Evolutionary conservation across 2,329 filamentous ascomycete genomes (phyloP).

Genomic region (Emericellopsis atlantica): DNA sequence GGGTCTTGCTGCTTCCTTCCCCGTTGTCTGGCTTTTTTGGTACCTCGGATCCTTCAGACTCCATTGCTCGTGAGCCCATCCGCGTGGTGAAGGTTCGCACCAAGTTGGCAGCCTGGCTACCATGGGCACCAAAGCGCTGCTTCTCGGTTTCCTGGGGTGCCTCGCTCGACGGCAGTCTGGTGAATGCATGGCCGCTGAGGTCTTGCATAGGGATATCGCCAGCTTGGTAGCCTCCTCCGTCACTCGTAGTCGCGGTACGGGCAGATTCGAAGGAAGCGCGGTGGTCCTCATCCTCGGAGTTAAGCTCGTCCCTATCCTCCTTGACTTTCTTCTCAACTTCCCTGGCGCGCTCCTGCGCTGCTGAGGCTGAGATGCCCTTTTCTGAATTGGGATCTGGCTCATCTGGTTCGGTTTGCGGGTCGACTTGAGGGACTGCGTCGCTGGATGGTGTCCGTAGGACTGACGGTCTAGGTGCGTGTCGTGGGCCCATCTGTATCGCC

Average conservation of each 20-base stretch:
- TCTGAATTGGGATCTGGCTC: conserved; percentile 13
- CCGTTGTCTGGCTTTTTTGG: not conserved
- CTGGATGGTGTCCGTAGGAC: conserved; percentile 28
- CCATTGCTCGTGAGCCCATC: too few species aligned
- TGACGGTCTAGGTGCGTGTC: conserved; percentile 20
- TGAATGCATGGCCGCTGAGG: too few species aligned
- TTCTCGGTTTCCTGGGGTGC: too few species aligned
- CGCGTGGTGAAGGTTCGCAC: too few species aligned
- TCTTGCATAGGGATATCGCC: too few species aligned
- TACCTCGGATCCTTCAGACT: not conserved
- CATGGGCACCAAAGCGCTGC: too few species aligned
- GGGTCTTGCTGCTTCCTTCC: conserved; percentile 2
- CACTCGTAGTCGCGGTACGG: not conserved
- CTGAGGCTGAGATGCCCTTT: conserved; percentile 20
- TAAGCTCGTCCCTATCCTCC: conserved; percentile 3
- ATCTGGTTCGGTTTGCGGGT: conserved; percentile 13
- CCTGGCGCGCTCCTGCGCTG: conserved; percentile 28
- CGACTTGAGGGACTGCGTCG: conserved; percentile 19
- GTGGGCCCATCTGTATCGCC: not conserved
- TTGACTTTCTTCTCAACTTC: conserved; percentile 25
- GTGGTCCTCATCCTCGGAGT: conserved; percentile 4
- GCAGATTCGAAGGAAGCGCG: not conserved
- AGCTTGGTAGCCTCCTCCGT: too few species aligned
- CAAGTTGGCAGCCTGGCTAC: too few species aligned
- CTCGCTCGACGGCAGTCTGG: too few species aligned